Conservation (phyloP, 2,329 filamentous ascomycete species). For the Gnomoniopsis sp. region DNA sequence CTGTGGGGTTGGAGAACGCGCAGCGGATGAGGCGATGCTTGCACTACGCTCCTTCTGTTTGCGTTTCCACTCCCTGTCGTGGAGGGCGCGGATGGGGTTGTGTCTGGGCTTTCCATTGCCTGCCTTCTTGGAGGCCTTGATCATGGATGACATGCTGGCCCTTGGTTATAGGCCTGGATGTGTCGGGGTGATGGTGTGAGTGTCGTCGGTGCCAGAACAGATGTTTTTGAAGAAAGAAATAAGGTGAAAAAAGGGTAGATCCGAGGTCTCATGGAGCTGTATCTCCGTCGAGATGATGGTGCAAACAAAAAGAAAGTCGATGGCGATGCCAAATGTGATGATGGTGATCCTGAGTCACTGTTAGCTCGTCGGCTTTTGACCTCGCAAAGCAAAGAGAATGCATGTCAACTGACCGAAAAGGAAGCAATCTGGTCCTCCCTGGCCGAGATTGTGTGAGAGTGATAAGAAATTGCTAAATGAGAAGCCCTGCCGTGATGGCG, state of each 20-base stretch:
- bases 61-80: slow-evolving; percentile 47
- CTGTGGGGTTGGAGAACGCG: slow-evolving; percentile 27
- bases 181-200: background rate
- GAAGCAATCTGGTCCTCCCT: too few relatives aligned
- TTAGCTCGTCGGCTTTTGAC: too few relatives aligned
- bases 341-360: background rate
- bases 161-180: background rate
- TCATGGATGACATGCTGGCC: slow-evolving; percentile 43
- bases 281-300: too few relatives aligned
- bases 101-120: slow-evolving; percentile 38
- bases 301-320: background rate
- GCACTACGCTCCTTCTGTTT: slow-evolving; percentile 28
- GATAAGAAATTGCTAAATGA: background rate
- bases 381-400: too few relatives aligned
- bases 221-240: background rate
- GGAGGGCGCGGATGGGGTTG: slow-evolving; percentile 49
- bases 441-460: too few relatives aligned
- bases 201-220: background rate
- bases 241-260: too few relatives aligned
- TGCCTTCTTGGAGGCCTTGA: slow-evolving; percentile 33
- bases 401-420: too few relatives aligned
- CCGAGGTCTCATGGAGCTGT: too few relatives aligned
- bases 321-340: background rate
- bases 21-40: slow-evolving; percentile 21
- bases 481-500: background rate